Evolutionary conservation across 73 alveolate genomes (phyloP).

Genomic region (Paraurostyla sp.): DNA sequence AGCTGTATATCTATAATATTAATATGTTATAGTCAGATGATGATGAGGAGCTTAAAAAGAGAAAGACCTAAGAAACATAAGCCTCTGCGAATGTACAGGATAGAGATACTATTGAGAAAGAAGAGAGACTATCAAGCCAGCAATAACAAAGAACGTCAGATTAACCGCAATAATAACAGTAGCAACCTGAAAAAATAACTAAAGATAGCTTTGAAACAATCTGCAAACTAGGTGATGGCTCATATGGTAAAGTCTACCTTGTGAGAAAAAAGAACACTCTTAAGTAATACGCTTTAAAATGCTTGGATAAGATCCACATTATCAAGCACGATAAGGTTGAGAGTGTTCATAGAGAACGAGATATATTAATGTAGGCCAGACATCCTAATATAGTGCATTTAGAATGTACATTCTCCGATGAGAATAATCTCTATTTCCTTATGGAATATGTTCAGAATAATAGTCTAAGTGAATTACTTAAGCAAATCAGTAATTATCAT

Average conservation of each 20-base stretch:
- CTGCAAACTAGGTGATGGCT: conserved; percentile 66
- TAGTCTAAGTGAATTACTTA: conserved; percentile 59
- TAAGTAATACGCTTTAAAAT: conserved; percentile 61
- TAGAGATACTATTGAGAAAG: conserved; percentile 8
- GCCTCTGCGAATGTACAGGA: neutral
- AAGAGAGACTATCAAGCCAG: neutral
- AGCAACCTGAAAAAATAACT: conserved; percentile 12
- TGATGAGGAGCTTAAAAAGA: neutral
- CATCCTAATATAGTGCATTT: conserved; percentile 75
- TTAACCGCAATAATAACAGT: neutral
- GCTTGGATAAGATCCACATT: conserved; percentile 61
- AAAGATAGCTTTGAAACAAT: conserved; percentile 48
- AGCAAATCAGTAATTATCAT: neutral
- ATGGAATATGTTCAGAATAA: conserved; percentile 75
- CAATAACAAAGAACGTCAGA: neutral
- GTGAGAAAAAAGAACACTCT: conserved; percentile 60
- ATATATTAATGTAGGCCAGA: conserved; percentile 50
- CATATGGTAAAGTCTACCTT: conserved; percentile 72
- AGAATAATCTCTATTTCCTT: conserved; percentile 73
- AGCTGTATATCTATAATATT: neutral
- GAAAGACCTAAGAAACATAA: conserved; percentile 16
- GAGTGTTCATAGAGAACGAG: conserved; percentile 67
- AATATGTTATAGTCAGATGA: conserved; percentile 4
- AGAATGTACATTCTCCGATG: conserved; percentile 74
- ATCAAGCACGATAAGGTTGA: conserved; percentile 59